Evolutionary conservation across 2,329 filamentous ascomycete species (phyloP), one percentile per base, ranked within the genome.

Genomic region (Phyllosticta citrichinensis): DNA sequence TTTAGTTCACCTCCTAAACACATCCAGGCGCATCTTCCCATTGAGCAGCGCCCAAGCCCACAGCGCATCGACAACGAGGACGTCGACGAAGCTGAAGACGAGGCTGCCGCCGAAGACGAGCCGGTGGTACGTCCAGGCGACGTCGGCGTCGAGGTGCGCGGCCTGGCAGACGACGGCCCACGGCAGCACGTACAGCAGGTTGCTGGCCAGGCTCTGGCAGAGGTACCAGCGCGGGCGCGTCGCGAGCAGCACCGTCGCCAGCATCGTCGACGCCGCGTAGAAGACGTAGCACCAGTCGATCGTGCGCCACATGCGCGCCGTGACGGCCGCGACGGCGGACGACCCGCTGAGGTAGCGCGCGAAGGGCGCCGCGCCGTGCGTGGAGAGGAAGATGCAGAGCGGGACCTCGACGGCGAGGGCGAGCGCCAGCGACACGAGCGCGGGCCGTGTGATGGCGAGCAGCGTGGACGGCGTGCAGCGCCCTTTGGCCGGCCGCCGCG

Each of bases 71-170:
- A 85, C 76, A 3, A 81, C 53, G 0, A 81, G 2, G 9, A 87
- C 73, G 54, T 79, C 78, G 3, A 83, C 73, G 64, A 89, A 87
- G 51, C 81, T 85, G 63, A 88, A 88, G 0, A 89, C 84, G 53
- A 89, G 71, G 64, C 83, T 85, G 0, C 86, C 86, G 0, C 86
- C 86, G 73, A 89, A 89, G 0, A 89, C 81, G 25, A 87, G 69
- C 0, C 80, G 78, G 65, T 88, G 83, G 68, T 86, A 89, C 0
- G 77, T 84, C 87, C 86, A 89, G 0, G 87, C 85, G 66, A 84
- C 80, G 0, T 72, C 71, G 2, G 75, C 68, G 6, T 79, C 77
- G 52, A 73, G 33, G 8, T 64, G 35, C 2, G 56, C 64, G 0
- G 66, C 63, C 51, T 81, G 62, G 81, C 84, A 71, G 0, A 81